phyloP scores from a whole-genome alignment of 2,329 filamentous ascomycete species.

The Neurospora sp. region DNA sequence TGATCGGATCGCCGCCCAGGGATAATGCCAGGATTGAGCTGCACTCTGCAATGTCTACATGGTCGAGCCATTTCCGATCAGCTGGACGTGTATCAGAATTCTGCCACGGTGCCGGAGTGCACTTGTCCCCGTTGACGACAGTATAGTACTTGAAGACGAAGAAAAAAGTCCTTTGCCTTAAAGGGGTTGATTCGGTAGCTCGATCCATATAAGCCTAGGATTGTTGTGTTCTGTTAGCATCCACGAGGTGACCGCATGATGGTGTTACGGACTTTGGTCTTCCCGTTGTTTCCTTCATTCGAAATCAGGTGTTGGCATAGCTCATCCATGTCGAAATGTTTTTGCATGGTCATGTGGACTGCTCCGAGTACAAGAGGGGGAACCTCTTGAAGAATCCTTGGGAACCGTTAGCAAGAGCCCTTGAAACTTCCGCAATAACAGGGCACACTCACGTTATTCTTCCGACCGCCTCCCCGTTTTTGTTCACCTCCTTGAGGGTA shows the following conservation, averaged over 20 bases:
- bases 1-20: slow-evolving; percentile 40
- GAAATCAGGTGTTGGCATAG: slow-evolving; percentile 45
- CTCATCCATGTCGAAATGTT: slow-evolving; percentile 54
- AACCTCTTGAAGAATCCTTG: slow-evolving; percentile 49
- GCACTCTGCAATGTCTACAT: slow-evolving; percentile 51
- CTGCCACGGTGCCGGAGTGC: slow-evolving; percentile 50
- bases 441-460: slow-evolving; percentile 41
- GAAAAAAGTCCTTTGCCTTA: slow-evolving; percentile 47
- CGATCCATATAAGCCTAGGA: slow-evolving; percentile 36
- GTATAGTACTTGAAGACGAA: slow-evolving; percentile 60
- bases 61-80: slow-evolving; percentile 30
- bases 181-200: slow-evolving; percentile 33
- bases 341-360: slow-evolving; percentile 46
- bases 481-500: slow-evolving; percentile 28
- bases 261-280: slow-evolving; percentile 21
- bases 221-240: slow-evolving; percentile 1
- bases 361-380: slow-evolving; percentile 50
- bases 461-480: slow-evolving; percentile 35
- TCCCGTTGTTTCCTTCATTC: slow-evolving; percentile 29
- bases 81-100: slow-evolving; percentile 37
- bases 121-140: slow-evolving; percentile 42
- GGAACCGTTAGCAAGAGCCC: slow-evolving; percentile 1
- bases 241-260: neutral
- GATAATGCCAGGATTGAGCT: slow-evolving; percentile 50
- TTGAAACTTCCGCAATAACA: neutral